These are phyloP conservation scores for Cryphonectria japonica DNA, from an alignment of 2,329 filamentous ascomycete species.

Conservation along the genomic window DNA sequence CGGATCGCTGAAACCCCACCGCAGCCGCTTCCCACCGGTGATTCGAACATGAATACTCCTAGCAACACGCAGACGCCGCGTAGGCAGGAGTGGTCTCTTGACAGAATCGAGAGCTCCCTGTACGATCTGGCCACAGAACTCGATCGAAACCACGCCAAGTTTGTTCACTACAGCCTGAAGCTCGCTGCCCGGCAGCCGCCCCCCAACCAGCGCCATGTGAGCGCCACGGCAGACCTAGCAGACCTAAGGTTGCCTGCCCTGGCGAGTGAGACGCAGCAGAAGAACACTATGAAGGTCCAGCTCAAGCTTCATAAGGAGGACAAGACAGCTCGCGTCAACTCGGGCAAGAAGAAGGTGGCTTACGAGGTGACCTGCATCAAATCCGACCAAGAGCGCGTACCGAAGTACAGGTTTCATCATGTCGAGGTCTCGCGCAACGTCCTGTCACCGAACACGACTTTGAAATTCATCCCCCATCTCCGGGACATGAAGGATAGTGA, in stretches of 20 bases:
- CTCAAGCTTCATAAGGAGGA: conserved; percentile 55
- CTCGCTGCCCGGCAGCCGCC: conserved; percentile 45
- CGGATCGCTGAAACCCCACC: conserved; percentile 16
- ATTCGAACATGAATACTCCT: conserved; percentile 33
- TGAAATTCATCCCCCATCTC: conserved; percentile 63
- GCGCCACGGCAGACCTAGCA: conserved; percentile 53
- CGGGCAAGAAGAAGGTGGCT: conserved; percentile 48
- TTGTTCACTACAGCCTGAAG: conserved; percentile 50
- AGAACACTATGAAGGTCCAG: conserved; percentile 50
- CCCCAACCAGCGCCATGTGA: conserved; percentile 43
- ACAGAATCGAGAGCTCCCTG: conserved; percentile 48
- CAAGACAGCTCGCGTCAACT: conserved; percentile 45
- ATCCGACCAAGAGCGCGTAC: conserved; percentile 56
- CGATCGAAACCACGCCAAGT: conserved; percentile 48
- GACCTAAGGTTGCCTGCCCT: conserved; percentile 39
- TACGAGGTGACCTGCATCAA: conserved; percentile 51
- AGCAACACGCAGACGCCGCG: conserved; percentile 39
- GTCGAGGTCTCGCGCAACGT: conserved; percentile 64
- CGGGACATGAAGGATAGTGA: conserved; percentile 61
- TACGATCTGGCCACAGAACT: conserved; percentile 48
- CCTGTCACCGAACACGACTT: conserved; percentile 61
- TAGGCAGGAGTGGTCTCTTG: conserved; percentile 46
- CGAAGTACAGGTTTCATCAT: conserved; percentile 63
- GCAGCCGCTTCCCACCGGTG: conserved; percentile 15
- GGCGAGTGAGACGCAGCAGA: conserved; percentile 19